Percentiles rank a stretch among this genome's conserved stretches.
These are phyloP conservation scores for Carallia brachiata DNA, from an alignment of 345 rosid species.

Conservation along the genomic window DNA sequence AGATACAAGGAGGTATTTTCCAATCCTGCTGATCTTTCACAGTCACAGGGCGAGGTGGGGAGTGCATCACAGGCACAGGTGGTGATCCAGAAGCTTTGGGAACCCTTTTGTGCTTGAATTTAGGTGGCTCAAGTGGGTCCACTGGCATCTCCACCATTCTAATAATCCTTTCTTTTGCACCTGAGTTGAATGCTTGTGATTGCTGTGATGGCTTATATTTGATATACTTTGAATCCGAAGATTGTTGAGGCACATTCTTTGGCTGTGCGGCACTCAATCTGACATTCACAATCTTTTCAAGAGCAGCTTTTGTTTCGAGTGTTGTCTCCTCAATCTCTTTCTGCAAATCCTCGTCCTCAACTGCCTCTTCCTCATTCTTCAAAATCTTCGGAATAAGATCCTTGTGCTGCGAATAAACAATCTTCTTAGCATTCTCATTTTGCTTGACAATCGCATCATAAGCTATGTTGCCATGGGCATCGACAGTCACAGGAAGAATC, in stretches of 20 bases:
- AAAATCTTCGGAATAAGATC: conserved; percentile 78
- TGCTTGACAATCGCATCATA: conserved; percentile 88
- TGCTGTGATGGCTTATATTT: conserved; percentile 91
- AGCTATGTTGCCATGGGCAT: conserved; percentile 84
- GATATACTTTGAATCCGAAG: conserved; percentile 71
- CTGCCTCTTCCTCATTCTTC: conserved; percentile 45
- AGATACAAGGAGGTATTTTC: conserved; percentile 97
- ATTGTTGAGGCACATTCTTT: conserved; percentile 76
- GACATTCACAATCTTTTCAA: conserved; percentile 87
- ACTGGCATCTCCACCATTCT: conserved; percentile 99
- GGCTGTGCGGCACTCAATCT: conserved; percentile 96
- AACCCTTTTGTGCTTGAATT: conserved; percentile 97
- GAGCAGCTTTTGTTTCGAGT: conserved; percentile 66
- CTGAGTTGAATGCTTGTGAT: conserved; percentile 81
- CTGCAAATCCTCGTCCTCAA: conserved; percentile 54
- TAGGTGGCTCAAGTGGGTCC: conserved; percentile 97
- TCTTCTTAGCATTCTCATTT: conserved; percentile 64
- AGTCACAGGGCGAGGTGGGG: conserved; percentile 93
- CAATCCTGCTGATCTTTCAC: conserved; percentile 97
- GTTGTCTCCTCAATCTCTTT: conserved; percentile 69
- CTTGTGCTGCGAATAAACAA: conserved; percentile 78
- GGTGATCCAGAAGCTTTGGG: conserved; percentile 97
- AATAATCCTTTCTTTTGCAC: conserved; percentile 86
- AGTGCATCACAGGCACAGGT: conserved; percentile 96
- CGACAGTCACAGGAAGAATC: conserved; percentile 76